A percentile compares a stretch with the other conserved stretches of the same genome.
Conservation (phyloP, 768 basidiomycete species). For the Lactarius deliciosus region DNA sequence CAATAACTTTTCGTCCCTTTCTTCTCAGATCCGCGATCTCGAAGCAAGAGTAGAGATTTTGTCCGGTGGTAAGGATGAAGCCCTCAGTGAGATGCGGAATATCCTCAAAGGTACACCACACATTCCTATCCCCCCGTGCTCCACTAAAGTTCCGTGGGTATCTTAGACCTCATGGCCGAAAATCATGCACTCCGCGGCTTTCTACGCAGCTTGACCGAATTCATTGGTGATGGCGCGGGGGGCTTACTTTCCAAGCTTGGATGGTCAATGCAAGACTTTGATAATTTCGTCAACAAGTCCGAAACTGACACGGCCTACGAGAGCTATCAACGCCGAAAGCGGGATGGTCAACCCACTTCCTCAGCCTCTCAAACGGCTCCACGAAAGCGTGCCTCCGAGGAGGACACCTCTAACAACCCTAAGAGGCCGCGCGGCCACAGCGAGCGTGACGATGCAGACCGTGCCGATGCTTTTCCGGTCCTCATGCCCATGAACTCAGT, state of each 20-base stretch:
- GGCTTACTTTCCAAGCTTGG: conserved; percentile 76
- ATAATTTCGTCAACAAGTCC: conserved; percentile 75
- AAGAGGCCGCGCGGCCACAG: conserved; percentile 52
- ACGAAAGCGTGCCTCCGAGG: conserved; percentile 58
- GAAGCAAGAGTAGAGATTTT: conserved; percentile 95
- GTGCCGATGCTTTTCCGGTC: conserved; percentile 51
- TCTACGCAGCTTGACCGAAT: conserved; percentile 69
- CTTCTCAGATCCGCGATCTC: conserved; percentile 80
- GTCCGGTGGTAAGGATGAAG: conserved; percentile 89
- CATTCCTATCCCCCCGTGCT: conserved; percentile 1
- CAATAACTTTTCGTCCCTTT: not conserved
- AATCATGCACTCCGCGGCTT: conserved; percentile 82
- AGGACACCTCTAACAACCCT: conserved; percentile 41
- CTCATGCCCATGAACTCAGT: conserved; percentile 53
- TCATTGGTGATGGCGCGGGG: conserved; percentile 86
- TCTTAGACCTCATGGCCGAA: conserved; percentile 80
- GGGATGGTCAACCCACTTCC: conserved; percentile 35
- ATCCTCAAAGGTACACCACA: conserved; percentile 64
- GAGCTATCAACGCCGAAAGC: conserved; percentile 75
- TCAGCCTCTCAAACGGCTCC: conserved; percentile 34
- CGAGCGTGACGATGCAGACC: conserved; percentile 43
- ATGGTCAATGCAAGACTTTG: conserved; percentile 75
- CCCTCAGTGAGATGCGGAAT: conserved; percentile 76
- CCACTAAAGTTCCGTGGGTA: conserved; percentile 9
- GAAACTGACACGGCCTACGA: conserved; percentile 96